Conservation (phyloP, 331 rosid species). For the Cydonia oblonga region DNA sequence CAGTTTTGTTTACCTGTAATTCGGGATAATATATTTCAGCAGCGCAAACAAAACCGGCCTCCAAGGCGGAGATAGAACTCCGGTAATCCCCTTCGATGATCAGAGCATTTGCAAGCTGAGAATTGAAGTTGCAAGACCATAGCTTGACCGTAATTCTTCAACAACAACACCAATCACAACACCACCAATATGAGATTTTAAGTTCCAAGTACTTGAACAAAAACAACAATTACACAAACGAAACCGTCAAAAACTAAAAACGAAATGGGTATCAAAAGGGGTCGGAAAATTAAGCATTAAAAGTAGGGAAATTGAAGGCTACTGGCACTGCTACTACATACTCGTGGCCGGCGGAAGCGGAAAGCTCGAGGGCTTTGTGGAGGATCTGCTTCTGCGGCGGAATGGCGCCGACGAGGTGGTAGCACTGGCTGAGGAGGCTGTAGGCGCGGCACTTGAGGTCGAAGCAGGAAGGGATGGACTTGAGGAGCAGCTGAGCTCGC, state of each 20-base stretch:
- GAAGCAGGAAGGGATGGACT: constrained; percentile 76
- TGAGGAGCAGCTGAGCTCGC: constrained; percentile 72
- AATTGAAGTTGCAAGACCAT: constrained; percentile 94
- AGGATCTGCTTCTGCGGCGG: constrained; percentile 73
- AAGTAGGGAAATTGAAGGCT: neutral
- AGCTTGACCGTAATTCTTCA: constrained; percentile 43
- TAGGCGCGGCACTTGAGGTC: constrained; percentile 87
- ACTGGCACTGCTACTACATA: constrained; percentile 10
- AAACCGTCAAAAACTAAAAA: too few relatives aligned
- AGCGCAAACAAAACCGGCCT: constrained; percentile 63
- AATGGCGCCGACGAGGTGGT: constrained; percentile 86
- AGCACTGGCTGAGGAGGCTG: constrained; percentile 82
- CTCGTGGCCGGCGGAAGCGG: constrained; percentile 52
- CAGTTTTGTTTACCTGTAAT: constrained; percentile 48
- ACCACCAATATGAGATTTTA: neutral
- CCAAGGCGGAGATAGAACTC: constrained; percentile 64
- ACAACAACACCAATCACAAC: neutral
- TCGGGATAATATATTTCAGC: constrained; percentile 54
- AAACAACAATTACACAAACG: neutral
- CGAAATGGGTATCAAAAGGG: too few relatives aligned
- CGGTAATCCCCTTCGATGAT: constrained; percentile 79
- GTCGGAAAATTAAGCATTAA: neutral
- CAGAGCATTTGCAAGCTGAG: constrained; percentile 94
- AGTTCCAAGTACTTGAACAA: neutral
- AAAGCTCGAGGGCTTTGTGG: constrained; percentile 70